Conservation (phyloP, 2,329 filamentous ascomycete species). For the Aspergillus neotritici region DNA sequence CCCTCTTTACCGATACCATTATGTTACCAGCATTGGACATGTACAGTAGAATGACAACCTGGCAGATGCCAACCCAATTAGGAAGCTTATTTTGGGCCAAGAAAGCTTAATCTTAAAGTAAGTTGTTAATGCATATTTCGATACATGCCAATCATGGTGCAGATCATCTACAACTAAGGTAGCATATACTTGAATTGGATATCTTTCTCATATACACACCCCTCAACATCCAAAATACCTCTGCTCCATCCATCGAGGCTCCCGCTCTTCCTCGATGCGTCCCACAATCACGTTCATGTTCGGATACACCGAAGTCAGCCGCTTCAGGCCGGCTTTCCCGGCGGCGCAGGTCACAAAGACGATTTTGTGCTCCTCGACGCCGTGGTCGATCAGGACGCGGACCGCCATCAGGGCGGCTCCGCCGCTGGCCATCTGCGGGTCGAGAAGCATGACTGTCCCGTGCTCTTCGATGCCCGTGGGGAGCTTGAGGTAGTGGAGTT, state of each 20-base stretch:
- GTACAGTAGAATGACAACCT: too few species aligned
- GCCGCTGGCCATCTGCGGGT: slow-evolving; percentile 91
- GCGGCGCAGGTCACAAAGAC: slow-evolving; percentile 92
- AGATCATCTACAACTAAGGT: too few species aligned
- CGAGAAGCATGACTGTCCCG: slow-evolving; percentile 76
- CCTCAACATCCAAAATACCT: slow-evolving; percentile 78
- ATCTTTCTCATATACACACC: not conserved
- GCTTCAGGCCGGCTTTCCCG: slow-evolving; percentile 74
- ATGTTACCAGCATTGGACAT: too few species aligned
- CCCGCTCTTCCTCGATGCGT: slow-evolving; percentile 71
- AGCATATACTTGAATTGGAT: too few species aligned
- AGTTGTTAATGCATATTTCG: too few species aligned
- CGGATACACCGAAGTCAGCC: slow-evolving; percentile 83
- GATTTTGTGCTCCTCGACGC: slow-evolving; percentile 75
- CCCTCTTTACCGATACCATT: too few species aligned
- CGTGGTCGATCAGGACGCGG: slow-evolving; percentile 90
- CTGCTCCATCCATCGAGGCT: slow-evolving; percentile 84
- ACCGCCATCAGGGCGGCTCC: slow-evolving; percentile 88
- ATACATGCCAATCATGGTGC: too few species aligned
- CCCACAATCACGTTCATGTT: slow-evolving; percentile 81
- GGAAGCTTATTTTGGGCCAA: too few species aligned
- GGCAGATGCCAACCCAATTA: too few species aligned
- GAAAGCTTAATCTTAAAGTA: too few species aligned
- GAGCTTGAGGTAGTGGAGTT: slow-evolving; percentile 82
- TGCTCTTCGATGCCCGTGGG: slow-evolving; percentile 67